Evolutionary conservation across 805 yeast species (phyloP), one percentile per base, ranked within the genome.

Genomic region (Debaryomyces prosopidis): DNA sequence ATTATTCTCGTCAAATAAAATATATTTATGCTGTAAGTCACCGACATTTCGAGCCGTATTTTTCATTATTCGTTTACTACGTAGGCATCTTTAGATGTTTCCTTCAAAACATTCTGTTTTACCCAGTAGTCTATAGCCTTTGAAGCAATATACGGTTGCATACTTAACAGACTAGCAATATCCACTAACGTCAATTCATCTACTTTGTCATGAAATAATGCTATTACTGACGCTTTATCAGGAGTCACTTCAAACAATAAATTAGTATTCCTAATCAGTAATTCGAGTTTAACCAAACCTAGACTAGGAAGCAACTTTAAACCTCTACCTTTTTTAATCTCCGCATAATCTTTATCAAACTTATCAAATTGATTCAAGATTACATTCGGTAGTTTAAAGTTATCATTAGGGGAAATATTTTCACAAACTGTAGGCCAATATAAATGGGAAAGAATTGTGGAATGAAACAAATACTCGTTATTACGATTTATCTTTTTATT

Each of bases 401-500:
- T 57, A 27, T 71, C 73, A n/a, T 41, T 49, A 14, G 56, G 44
- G n/a, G 45, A 47, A 5, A 59, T 36, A 30, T 45, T 50, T 5
- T 67, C 63, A 23, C 70, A 55, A n/a, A 78, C 55, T 4, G 73
- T 68, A 0, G 91, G 89, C 99, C 99, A 92, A 60, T 83, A 92
- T 15, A 87, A 62, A 48, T 85, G 80, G 1, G 97, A 89, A 9
- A 92, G 66, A 15, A 89, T 73, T 2, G 85, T 73, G 0, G 88
- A 79, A 43, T 79, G 80, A 27, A 84, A 68, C 42, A 60, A 28
- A 5, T 36, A 18, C 2, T 18, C 4, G 4, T 35, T 23, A 17
- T 36, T 36, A 5, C 12, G 6, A 19, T 70, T 75, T 14, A 80
- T 65, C 5, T 56, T 46, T 3, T 48, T 45, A 51, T 82, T 80